Evolutionary conservation across 2,329 filamentous ascomycete species (phyloP).

Genomic region (Aureobasidium sp.): DNA sequence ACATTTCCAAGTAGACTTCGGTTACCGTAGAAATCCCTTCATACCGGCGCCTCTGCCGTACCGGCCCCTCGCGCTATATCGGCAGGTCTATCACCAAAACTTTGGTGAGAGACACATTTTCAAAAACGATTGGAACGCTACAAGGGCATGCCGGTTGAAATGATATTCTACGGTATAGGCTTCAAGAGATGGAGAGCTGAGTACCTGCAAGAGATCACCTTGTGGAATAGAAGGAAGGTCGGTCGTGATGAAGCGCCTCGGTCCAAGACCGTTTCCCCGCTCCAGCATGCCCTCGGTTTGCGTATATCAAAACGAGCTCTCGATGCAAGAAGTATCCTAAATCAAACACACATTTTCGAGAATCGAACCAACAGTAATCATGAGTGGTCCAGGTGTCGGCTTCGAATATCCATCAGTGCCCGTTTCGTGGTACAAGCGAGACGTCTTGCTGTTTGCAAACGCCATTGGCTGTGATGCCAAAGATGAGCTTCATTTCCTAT

Average conservation of each 20-base stretch:
- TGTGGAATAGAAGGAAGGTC: not conserved
- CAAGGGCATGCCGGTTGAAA: no score
- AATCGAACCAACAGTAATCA: not conserved
- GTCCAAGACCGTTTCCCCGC: not conserved
- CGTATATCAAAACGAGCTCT: not conserved
- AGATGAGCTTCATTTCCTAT: conserved; percentile 88
- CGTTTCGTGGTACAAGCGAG: conserved; percentile 80
- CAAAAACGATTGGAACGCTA: no score
- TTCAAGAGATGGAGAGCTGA: no score
- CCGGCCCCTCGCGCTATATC: no score
- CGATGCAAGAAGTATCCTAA: not conserved
- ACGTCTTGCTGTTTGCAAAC: conserved; percentile 81
- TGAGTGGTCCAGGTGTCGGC: conserved; percentile 14
- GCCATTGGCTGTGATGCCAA: conserved; percentile 71
- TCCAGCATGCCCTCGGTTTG: not conserved
- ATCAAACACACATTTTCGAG: not conserved
- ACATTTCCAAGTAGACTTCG: no score
- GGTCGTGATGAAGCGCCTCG: not conserved
- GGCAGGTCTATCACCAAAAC: no score
- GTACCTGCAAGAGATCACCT: not conserved
- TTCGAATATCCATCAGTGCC: conserved; percentile 14
- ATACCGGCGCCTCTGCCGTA: no score
- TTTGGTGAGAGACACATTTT: no score
- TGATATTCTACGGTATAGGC: no score
- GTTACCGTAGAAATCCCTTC: no score